These are phyloP conservation scores for Vaccinium corymbosum DNA, from an alignment of 148 eudicot species.

Conservation along the genomic window DNA sequence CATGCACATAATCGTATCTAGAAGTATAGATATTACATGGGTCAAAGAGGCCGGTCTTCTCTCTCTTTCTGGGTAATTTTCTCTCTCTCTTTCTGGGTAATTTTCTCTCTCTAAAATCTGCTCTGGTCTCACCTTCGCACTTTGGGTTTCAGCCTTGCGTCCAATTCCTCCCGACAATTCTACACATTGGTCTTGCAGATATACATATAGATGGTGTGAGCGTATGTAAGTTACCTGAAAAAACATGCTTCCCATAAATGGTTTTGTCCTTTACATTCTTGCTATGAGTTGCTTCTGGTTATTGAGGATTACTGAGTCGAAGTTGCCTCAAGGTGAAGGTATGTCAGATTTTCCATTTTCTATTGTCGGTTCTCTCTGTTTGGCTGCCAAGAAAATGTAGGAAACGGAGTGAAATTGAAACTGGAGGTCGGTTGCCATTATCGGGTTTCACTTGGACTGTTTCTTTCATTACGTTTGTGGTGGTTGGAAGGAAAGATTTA, in stretches of 20 bases:
- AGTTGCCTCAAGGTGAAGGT: constrained; percentile 40
- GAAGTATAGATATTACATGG: too few species aligned
- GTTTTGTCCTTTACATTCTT: constrained; percentile 13
- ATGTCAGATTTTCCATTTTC: neutral
- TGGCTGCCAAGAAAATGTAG: constrained; percentile 10
- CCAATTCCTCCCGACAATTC: neutral
- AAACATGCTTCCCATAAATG: constrained; percentile 3
- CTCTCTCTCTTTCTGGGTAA: neutral
- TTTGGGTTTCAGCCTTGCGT: neutral
- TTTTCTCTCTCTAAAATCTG: neutral
- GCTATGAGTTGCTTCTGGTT: constrained; percentile 14
- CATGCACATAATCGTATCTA: too few species aligned
- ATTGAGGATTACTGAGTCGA: constrained; percentile 14
- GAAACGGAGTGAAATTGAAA: neutral
- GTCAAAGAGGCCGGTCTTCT: neutral
- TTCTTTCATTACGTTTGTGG: neutral
- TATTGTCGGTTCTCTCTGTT: neutral
- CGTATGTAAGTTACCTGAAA: neutral
- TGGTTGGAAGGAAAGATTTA: constrained; percentile 2
- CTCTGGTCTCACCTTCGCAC: neutral
- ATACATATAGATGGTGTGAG: neutral
- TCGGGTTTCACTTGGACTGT: neutral
- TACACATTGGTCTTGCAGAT: neutral
- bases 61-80: neutral
- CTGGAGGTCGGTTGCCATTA: neutral